Conservation (phyloP, 495 filamentous ascomycete species). For the Neurospora sp. region DNA sequence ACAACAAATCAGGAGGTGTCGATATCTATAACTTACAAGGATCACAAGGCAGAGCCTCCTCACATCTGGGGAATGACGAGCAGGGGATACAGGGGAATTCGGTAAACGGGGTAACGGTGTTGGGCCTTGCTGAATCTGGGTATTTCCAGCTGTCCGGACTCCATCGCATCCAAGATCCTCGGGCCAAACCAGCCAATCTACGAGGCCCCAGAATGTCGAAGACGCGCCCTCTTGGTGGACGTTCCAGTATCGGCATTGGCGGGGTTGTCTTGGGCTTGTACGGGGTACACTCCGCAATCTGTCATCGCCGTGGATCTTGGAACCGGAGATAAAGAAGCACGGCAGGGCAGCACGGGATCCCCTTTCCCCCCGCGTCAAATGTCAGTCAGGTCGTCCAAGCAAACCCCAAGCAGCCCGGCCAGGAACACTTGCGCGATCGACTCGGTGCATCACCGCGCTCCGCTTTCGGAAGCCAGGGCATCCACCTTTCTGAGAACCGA, state of each 20-base stretch:
- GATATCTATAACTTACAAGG: not conserved
- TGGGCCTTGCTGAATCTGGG: not conserved
- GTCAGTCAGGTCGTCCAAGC: not conserved
- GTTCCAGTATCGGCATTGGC: not conserved
- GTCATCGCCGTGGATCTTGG: too few relatives aligned
- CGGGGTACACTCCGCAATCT: not conserved
- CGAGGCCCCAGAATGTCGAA: not conserved
- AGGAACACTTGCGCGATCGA: not conserved
- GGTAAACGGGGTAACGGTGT: not conserved
- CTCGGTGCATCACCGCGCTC: not conserved
- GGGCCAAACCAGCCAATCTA: not conserved
- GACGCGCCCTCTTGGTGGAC: not conserved
- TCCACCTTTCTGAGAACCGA: not conserved
- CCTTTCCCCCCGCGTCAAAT: not conserved
- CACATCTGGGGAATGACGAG: not conserved
- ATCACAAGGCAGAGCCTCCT: not conserved
- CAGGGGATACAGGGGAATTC: not conserved
- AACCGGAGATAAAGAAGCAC: not conserved
- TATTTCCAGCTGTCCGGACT: conserved; percentile 7
- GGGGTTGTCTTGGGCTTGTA: not conserved
- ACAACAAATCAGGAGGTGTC: not conserved
- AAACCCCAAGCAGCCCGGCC: not conserved
- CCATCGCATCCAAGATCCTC: conserved; percentile 8
- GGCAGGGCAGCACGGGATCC: not conserved
- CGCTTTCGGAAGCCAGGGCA: not conserved